These are phyloP conservation scores for Phytophthora quininea DNA, from an alignment of 352 stramenopile genomes.

Conservation along the genomic window DNA sequence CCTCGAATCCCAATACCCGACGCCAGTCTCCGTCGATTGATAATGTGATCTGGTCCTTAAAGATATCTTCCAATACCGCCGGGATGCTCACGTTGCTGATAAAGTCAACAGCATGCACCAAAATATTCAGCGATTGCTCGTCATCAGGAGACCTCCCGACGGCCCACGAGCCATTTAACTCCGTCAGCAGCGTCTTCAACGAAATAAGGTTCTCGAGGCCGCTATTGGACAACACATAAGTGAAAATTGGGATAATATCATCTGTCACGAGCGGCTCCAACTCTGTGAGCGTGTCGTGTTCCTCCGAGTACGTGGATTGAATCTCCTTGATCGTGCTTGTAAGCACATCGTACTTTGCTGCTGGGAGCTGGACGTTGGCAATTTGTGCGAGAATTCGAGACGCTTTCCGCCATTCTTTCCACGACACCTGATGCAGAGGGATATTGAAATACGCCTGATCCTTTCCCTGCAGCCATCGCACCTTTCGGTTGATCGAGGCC, in stretches of 20 bases:
- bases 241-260: constrained; percentile 90
- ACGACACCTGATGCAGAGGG: constrained; percentile 78
- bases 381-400: constrained; percentile 77
- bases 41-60: constrained; percentile 90
- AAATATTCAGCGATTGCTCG: constrained; percentile 69
- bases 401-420: constrained; percentile 83
- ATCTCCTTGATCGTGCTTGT: constrained; percentile 79
- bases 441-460: constrained; percentile 92
- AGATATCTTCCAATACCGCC: constrained; percentile 88
- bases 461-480: constrained; percentile 91
- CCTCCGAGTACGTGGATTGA: constrained; percentile 75
- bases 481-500: constrained; percentile 78
- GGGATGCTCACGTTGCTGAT: constrained; percentile 88
- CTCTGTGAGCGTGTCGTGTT: constrained; percentile 65
- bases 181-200: constrained; percentile 76
- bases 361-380: constrained; percentile 51
- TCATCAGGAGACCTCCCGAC: constrained; percentile 66
- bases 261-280: constrained; percentile 73
- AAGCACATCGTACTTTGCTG: constrained; percentile 83
- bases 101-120: constrained; percentile 84
- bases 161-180: constrained; percentile 77
- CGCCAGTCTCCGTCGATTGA: constrained; percentile 88
- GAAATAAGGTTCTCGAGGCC: constrained; percentile 84
- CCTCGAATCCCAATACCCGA: constrained; percentile 79
- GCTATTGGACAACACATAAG: constrained; percentile 89